A percentile compares a stretch with the other conserved stretches of the same genome.
Evolutionary conservation across 176 grass and related monocot genomes (phyloP).

Genomic region (Chloris gayana): DNA sequence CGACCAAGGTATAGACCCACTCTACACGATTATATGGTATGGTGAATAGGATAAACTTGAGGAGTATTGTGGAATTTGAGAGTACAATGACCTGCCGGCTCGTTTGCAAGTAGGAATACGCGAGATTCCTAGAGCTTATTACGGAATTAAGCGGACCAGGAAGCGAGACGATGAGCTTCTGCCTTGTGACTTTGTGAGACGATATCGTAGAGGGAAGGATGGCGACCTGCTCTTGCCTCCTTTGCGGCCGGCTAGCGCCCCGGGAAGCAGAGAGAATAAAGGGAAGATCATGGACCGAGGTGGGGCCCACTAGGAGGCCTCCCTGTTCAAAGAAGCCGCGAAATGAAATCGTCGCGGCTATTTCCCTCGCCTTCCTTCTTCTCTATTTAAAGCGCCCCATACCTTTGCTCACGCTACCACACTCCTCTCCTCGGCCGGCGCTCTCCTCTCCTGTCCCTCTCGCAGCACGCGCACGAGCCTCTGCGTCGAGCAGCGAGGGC

Average conservation of each 20-base stretch:
- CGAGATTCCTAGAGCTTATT: neutral
- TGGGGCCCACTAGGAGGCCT: slow-evolving; percentile 10
- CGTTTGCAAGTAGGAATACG: no score
- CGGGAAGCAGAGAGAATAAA: slow-evolving; percentile 12
- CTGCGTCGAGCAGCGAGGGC: neutral
- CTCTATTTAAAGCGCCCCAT: slow-evolving; percentile 43
- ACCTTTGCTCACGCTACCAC: neutral
- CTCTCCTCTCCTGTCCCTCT: neutral
- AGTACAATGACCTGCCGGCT: no score
- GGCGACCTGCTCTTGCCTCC: neutral
- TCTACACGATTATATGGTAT: no score
- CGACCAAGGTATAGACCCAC: no score
- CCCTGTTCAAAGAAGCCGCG: neutral
- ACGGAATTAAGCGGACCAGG: neutral
- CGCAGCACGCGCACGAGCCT: neutral
- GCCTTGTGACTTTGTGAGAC: no score
- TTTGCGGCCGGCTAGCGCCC: slow-evolving; percentile 33
- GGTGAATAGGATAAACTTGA: no score
- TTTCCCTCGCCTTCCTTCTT: neutral
- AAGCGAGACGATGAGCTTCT: neutral
- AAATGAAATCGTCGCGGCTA: neutral
- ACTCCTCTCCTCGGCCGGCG: neutral
- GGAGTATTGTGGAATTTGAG: no score
- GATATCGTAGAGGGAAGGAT: neutral
- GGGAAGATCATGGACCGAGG: neutral